Base-by-base conservation (phyloP, 2,329 filamentous ascomycete genomes). In the Onygenales sp. region DNA sequence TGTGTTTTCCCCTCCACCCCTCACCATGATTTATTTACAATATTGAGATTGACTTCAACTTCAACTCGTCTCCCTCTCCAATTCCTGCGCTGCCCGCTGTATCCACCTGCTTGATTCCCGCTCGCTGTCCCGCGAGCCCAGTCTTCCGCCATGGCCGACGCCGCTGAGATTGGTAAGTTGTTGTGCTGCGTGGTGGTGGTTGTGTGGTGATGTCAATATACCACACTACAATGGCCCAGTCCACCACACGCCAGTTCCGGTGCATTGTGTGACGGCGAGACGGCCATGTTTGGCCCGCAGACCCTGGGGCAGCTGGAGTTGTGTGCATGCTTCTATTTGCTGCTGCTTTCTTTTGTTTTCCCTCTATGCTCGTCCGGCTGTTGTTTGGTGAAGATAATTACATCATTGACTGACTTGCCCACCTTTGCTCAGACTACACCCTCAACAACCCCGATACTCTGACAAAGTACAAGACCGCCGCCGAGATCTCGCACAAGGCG, bases 381-480 rank as follows among this genome's bases (percentile, higher is more conserved):
- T 31, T 6, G 39, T 14, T 7, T 51, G 39, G 32, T 6, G 4
- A 11, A 8, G 17, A 6, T 34, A 31, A 52, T 52, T 52, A 46
- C 42, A 52, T 52, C 49, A 56, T 52, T 54, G 42, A 57, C 52
- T 51, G 33, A 49, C 42, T 42, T 49, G 40, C 14, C 44, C 4
- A 4, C 45, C 6, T 21, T 48, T 46, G 21, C 32, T 14, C 60
- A 95, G 88, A 95, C 72, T 91, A 94, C 77, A 82, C 87, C 62
- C 83, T 96, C 72, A 88, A 84, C 73, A 93, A 94, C 79, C 88
- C 88, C 57, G 88, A 94, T 72, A 96, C 90, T 65, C 82, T 98
- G 65, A 97, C 93, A 76, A 98, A 97, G 81, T 97, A 97, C 82
- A 97, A 95, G 85, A 91, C 87, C 61, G 93, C 93, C 54, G 92